Base-by-base conservation (phyloP, 345 rosid species). In the Citrus australasica region DNA sequence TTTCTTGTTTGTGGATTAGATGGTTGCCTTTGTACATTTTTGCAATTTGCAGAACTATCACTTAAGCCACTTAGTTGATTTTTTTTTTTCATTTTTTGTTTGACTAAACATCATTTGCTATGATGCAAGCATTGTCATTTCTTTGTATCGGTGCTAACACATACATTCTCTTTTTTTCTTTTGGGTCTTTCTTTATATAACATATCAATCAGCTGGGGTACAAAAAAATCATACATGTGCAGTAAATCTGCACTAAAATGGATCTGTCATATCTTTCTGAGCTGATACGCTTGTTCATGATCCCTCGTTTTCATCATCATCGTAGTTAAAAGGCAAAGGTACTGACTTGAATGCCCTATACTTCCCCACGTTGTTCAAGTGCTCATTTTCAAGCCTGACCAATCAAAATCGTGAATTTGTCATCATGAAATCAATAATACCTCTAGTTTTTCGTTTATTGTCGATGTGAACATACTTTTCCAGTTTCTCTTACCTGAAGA, bases 381-480 rank as follows among this genome's bases (percentile, higher is more conserved):
- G 98, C 80, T 94, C 97, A 81, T 90, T 92, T 89, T 94, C 98
- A 93, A 91, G 78, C 90, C 98, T 93, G 80, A 30, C 71, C 61
- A 75, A 21, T 53, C 61, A 25, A 64, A 76, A 77, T 33, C 27
- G 42, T 27, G 53, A 38, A 19, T 11, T 24, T 70, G 24, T 70
- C 48, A 76, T 71, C 25, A 53, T 35, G 8, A 53, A 70, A 21
- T 71, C 9, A 21, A 10, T 67, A 35, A 1, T 24, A 13, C 13
- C 48, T 22, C n/a, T 21, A 66, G 66, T 6, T 28, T 53, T 17
- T 72, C 27, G 16, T 56, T 72, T 37, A 71, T 53, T 53, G 32
- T 21, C 2, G 32, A 40, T 68, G 1, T 24, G 32, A 24, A 16
- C 17, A n/a, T 22, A 22, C 17, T 22, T 19, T 40, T 33, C 21